Evolutionary conservation across 208 protist genomes (phyloP), one percentile per base, ranked within the genome.

Genomic region (Novymonas esmeraldas): DNA sequence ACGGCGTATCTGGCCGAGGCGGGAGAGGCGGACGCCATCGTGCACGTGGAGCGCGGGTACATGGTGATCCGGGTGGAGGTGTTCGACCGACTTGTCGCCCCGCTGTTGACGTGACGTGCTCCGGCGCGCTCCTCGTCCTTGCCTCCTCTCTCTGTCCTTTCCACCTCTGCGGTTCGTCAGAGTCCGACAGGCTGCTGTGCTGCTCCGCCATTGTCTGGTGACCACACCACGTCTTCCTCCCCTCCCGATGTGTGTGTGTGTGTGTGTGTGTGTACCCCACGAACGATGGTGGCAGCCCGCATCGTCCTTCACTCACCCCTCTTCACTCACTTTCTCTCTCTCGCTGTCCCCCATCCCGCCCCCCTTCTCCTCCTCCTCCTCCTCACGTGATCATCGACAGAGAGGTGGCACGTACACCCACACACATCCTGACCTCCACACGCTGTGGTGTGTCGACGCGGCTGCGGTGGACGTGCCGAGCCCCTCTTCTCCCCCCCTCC

Each of bases 21-120:
- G 10, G 92, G 89, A 0, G 82, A 90, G 72, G 63, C 64, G 3
- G 82, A 87, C 22, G 85, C 85, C 6, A 57, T 97, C 20, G 65
- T 92, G 29, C 76, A 92, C 76, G 50, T 52, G 16, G 89, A 92
- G 57, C 68, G 48, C n/a, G 87, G 87, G 11, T 81, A 82, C 62
- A 70, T 94, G 62, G 78, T 94, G 7, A 44, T 93, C 51, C 60
- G 78, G 29, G 79, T 81, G 61, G 89, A 90, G 13, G 85, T 83
- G 14, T 93, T 93, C 55, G 70, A 89, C 13, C 82, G 83, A 14
- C 69, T 90, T 13, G 55, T 94, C 33, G 79, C 75, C 26, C 73
- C 77, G 14, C 42, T 84, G 10, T 42, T 89, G 34, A 10, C 11
- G 31, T 59, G 34, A 59, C n/a, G n/a, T n/a, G n/a, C n/a, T n/a